phyloP scores from a whole-genome alignment of 805 yeast genomes.

The Lipomyces orientalis region DNA sequence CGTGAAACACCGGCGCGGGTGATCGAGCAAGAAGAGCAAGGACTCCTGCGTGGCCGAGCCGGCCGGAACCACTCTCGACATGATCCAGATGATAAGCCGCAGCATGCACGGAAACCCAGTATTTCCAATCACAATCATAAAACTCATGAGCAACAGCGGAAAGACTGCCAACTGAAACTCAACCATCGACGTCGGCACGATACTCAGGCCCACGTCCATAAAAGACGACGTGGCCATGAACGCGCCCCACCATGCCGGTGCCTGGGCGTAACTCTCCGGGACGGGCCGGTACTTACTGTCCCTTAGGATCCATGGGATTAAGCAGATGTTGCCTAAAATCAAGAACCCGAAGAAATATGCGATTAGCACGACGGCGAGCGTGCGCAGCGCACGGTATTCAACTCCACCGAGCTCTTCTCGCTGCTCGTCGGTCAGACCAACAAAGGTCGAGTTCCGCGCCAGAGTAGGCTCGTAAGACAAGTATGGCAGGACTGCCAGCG shows the following conservation, averaged over 20 bases:
- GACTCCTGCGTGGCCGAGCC: slow-evolving; percentile 61
- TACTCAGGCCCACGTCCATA: slow-evolving; percentile 82
- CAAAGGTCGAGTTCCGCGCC: slow-evolving; percentile 92
- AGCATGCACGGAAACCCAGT: slow-evolving; percentile 90
- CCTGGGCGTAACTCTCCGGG: slow-evolving; percentile 62
- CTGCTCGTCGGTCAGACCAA: slow-evolving; percentile 78
- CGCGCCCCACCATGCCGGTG: slow-evolving; percentile 92
- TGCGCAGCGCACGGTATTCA: slow-evolving; percentile 87
- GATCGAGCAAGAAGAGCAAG: slow-evolving; percentile 84
- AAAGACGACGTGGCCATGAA: slow-evolving; percentile 81
- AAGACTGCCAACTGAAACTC: slow-evolving; percentile 69
- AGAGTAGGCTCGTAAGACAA: slow-evolving; percentile 90
- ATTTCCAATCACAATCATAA: slow-evolving; percentile 87
- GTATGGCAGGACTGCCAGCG: slow-evolving; percentile 62
- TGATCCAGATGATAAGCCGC: slow-evolving; percentile 80
- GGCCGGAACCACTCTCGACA: slow-evolving; percentile 70
- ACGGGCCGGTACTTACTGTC: slow-evolving; percentile 51
- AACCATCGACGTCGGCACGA: slow-evolving; percentile 80
- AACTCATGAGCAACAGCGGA: slow-evolving; percentile 63
- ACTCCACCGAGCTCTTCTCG: slow-evolving; percentile 97
- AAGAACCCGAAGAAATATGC: slow-evolving; percentile 80
- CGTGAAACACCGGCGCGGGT: slow-evolving; percentile 97
- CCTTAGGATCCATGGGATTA: slow-evolving; percentile 58
- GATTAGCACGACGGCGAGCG: slow-evolving; percentile 68
- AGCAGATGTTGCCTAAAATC: slow-evolving; percentile 57